Percentiles rank a stretch among this genome's conserved stretches.
Evolutionary conservation across 768 basidiomycete genomes (phyloP).

Genomic region (Boletus pseudo-olivaceus): DNA sequence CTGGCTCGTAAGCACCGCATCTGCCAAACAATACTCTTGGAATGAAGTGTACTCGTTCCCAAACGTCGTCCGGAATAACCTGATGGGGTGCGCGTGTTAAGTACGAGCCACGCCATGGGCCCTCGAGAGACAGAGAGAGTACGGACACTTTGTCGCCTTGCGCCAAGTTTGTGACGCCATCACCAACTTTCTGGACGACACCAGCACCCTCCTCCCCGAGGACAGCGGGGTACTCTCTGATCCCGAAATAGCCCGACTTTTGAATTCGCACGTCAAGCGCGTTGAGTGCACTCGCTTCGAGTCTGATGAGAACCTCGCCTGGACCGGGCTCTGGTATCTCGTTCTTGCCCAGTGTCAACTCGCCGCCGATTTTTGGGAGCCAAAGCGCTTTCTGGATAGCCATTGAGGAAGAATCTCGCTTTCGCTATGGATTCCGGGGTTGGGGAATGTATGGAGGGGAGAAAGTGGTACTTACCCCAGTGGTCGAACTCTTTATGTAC

Average conservation of each 20-base stretch:
- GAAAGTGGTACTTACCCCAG: no score
- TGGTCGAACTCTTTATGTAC: no score
- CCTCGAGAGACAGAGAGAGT: not conserved
- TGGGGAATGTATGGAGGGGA: no score
- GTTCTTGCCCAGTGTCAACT: conserved; percentile 2
- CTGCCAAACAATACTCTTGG: conserved; percentile 23
- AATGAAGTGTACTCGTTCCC: not conserved
- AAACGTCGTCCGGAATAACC: conserved; percentile 6
- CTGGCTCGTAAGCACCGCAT: conserved; percentile 13
- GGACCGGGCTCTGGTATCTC: conserved; percentile 36
- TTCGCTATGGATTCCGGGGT: no score
- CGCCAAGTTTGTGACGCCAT: conserved; percentile 30
- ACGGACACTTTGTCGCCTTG: conserved; percentile 31
- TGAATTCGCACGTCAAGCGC: conserved; percentile 34
- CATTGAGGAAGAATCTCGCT: not conserved
- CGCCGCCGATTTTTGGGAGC: conserved; percentile 6
- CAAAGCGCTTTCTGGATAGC: conserved; percentile 14
- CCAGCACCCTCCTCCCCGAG: conserved; percentile 38
- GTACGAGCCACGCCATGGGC: not conserved
- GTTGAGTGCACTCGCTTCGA: conserved; percentile 40
- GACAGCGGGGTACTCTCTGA: conserved; percentile 35
- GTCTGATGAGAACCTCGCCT: conserved; percentile 40
- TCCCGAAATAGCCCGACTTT: not conserved
- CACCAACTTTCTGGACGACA: conserved; percentile 34
- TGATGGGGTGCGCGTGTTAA: not conserved